These are phyloP conservation scores for Phaeosphaeriaceae sp. DNA, from an alignment of 2,329 filamentous ascomycete species.

Conservation along the genomic window DNA sequence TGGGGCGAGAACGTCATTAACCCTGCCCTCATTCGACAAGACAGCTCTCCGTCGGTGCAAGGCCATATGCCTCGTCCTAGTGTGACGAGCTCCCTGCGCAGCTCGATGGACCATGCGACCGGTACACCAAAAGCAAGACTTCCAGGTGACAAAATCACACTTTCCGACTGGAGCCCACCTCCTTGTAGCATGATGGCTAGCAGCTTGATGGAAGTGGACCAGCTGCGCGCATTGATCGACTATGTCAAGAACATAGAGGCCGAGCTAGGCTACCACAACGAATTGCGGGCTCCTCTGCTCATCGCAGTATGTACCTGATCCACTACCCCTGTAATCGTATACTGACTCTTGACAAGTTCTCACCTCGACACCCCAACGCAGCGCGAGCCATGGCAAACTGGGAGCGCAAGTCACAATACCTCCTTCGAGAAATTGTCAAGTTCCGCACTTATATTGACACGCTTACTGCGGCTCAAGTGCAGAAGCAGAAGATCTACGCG, in stretches of 20 bases:
- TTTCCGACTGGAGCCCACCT: constrained; percentile 89
- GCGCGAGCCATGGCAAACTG: constrained; percentile 91
- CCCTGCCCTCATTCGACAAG: constrained; percentile 53
- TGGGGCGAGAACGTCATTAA: constrained; percentile 88
- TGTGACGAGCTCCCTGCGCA: constrained; percentile 68
- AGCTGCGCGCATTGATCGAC: constrained; percentile 73
- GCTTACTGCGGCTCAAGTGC: constrained; percentile 71
- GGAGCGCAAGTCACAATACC: constrained; percentile 93
- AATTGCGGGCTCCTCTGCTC: constrained; percentile 84
- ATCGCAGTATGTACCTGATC: constrained; percentile 67
- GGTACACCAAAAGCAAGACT: constrained; percentile 69
- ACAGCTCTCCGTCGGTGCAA: constrained; percentile 40
- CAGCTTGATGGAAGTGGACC: constrained; percentile 77
- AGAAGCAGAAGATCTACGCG: constrained; percentile 74
- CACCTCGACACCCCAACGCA: constrained; percentile 80
- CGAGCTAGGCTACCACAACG: constrained; percentile 86
- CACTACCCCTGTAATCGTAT: background rate
- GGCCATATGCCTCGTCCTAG: constrained; percentile 57
- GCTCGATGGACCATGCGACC: constrained; percentile 63
- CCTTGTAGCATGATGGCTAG: constrained; percentile 89
- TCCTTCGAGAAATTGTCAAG: constrained; percentile 94
- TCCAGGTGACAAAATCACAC: constrained; percentile 82
- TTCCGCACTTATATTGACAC: constrained; percentile 94
- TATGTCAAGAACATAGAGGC: constrained; percentile 89
- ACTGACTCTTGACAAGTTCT: constrained; percentile 64